These are phyloP conservation scores for Clavariopsis aquatica DNA, from an alignment of 495 filamentous ascomycete genomes.

Conservation along the genomic window DNA sequence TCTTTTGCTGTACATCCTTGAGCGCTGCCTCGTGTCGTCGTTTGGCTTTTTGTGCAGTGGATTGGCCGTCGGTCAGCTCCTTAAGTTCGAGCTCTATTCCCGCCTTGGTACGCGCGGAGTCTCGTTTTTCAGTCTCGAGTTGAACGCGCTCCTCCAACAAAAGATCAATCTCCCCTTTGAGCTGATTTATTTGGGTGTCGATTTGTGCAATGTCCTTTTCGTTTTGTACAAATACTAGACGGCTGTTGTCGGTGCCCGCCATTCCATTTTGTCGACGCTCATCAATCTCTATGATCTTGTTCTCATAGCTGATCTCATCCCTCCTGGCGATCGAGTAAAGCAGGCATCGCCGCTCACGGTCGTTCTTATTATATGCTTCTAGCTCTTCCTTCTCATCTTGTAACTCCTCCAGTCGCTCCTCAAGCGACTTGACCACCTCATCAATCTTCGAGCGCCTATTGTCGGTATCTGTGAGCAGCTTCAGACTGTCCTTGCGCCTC, in stretches of 20 bases:
- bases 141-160: constrained; percentile 84
- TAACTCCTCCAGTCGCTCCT: constrained; percentile 81
- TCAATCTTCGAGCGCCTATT: constrained; percentile 94
- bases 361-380: constrained; percentile 88
- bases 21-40: constrained; percentile 72
- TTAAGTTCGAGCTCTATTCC: constrained; percentile 85
- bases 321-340: constrained; percentile 93
- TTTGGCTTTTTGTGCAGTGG: constrained; percentile 70
- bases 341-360: constrained; percentile 86
- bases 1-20: constrained; percentile 69
- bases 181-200: constrained; percentile 72
- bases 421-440: constrained; percentile 85
- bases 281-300: constrained; percentile 79
- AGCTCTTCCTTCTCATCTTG: constrained; percentile 98
- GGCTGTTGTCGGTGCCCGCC: constrained; percentile 79
- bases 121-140: constrained; percentile 85
- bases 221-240: constrained; percentile 72
- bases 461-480: constrained; percentile 96
- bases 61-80: constrained; percentile 74
- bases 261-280: constrained; percentile 75
- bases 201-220: constrained; percentile 78
- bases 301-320: constrained; percentile 75
- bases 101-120: constrained; percentile 71
- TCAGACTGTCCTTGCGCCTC: constrained; percentile 81
- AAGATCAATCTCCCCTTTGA: constrained; percentile 80